These are phyloP conservation scores for Pyrenophora tritici-repentis DNA, from an alignment of 2,329 filamentous ascomycete species.

Conservation along the genomic window DNA sequence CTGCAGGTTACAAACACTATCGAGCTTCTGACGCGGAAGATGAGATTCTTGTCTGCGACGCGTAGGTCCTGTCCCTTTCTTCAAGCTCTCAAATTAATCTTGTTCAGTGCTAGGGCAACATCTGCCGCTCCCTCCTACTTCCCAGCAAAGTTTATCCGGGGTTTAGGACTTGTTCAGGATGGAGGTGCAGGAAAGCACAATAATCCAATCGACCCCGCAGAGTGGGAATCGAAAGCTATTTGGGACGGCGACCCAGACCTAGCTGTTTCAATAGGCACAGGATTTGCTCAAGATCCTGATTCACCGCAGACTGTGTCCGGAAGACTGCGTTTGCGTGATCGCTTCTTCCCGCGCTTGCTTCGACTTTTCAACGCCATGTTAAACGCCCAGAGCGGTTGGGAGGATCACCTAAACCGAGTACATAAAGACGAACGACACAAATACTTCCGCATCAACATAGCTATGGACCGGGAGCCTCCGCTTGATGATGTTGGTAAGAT, in stretches of 20 bases:
- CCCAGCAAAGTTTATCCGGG: conserved; percentile 17
- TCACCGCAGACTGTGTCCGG: not conserved
- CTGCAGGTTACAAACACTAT: conserved; percentile 18
- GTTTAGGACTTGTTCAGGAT: conserved; percentile 17
- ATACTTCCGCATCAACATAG: conserved; percentile 21
- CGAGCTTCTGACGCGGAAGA: conserved; percentile 8
- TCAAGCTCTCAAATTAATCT: not conserved
- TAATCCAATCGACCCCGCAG: conserved; percentile 12
- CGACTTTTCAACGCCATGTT: conserved; percentile 17
- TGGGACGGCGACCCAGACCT: conserved; percentile 13
- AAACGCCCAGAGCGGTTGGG: conserved; percentile 12
- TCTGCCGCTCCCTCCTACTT: conserved; percentile 21
- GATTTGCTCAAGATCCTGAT: conserved; percentile 8
- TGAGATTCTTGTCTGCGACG: conserved; percentile 12
- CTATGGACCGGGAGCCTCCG: conserved; percentile 5
- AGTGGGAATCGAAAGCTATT: conserved; percentile 21
- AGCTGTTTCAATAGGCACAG: conserved; percentile 16
- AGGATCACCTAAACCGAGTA: conserved; percentile 16
- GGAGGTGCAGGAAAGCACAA: conserved; percentile 16
- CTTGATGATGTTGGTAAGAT: conserved; percentile 18
- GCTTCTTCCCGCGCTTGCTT: conserved; percentile 15
- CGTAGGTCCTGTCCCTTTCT: conserved; percentile 9
- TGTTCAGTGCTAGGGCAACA: conserved; percentile 14
- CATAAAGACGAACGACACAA: conserved; percentile 8
- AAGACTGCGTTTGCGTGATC: conserved; percentile 14